Percentiles rank a stretch among this genome's conserved stretches.
Evolutionary conservation across 352 stramenopile genomes (phyloP).

Genomic region (Phytophthora podocarpi): DNA sequence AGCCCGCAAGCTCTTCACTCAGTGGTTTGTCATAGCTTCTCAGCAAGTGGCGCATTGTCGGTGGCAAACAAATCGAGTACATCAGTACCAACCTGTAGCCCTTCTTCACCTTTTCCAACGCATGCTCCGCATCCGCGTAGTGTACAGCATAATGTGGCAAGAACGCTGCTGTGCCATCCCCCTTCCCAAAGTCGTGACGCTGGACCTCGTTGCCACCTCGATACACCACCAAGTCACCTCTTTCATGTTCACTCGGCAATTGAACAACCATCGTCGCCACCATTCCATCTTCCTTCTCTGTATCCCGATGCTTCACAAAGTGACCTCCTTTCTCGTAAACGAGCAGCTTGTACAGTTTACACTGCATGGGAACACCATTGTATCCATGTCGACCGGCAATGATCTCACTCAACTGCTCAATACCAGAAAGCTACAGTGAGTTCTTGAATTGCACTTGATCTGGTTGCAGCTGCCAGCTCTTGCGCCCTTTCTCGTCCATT

Average conservation of each 20-base stretch:
- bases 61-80: constrained; percentile 28
- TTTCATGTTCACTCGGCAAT: constrained; percentile 28
- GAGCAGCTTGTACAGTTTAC: constrained; percentile 54
- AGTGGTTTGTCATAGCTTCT: too few relatives aligned
- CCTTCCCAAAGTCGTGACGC: background rate
- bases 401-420: constrained; percentile 1
- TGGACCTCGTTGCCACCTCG: background rate
- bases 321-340: constrained; percentile 50
- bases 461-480: constrained; percentile 26
- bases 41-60: background rate
- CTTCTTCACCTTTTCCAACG: constrained; percentile 17
- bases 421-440: background rate
- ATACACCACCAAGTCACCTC: constrained; percentile 34
- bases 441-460: constrained; percentile 23
- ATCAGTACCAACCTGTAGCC: constrained; percentile 23
- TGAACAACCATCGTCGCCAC: constrained; percentile 56
- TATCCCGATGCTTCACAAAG: constrained; percentile 54
- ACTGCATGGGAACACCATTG: constrained; percentile 15
- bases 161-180: background rate
- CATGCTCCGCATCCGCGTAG: constrained; percentile 28
- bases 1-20: too few relatives aligned
- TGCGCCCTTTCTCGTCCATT: constrained; percentile 24
- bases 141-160: constrained; percentile 21
- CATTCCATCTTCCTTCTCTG: constrained; percentile 61
- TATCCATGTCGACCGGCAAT: constrained; percentile 18